phyloP scores from a whole-genome alignment of 2,329 filamentous ascomycete species.

The Cryoendolithus antarcticus region DNA sequence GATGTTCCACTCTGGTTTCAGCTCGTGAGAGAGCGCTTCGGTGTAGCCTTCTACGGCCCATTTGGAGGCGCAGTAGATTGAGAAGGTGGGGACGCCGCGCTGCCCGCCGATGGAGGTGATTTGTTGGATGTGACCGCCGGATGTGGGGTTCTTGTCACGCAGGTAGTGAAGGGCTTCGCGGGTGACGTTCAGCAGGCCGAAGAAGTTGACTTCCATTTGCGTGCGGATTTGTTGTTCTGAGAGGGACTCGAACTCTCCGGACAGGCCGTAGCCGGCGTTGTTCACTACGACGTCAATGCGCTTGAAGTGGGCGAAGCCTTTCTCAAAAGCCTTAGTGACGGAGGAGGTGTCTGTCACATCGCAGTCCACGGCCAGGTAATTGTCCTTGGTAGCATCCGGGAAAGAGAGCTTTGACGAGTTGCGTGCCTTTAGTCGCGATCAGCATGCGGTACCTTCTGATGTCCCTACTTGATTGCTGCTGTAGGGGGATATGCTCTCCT shows the following conservation, averaged over 20 bases:
- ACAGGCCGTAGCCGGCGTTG: slow-evolving; percentile 48
- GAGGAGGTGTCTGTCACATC: slow-evolving; percentile 38
- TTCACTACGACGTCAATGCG: slow-evolving; percentile 49
- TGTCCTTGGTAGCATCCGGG: slow-evolving; percentile 30
- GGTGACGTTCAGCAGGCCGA: slow-evolving; percentile 44
- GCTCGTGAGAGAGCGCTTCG: slow-evolving; percentile 28
- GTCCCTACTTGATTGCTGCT: too few species aligned
- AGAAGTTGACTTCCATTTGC: slow-evolving; percentile 50
- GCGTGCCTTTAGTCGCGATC: slow-evolving; percentile 18
- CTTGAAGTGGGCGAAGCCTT: slow-evolving; percentile 37
- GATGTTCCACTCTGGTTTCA: slow-evolving; percentile 37
- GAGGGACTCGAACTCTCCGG: slow-evolving; percentile 41
- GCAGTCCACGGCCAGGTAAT: slow-evolving; percentile 38
- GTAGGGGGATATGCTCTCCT: too few species aligned
- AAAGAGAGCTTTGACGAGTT: slow-evolving; percentile 31
- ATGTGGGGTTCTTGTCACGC: slow-evolving; percentile 31
- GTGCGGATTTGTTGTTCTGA: slow-evolving; percentile 36
- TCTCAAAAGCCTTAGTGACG: slow-evolving; percentile 35
- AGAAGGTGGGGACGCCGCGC: slow-evolving; percentile 29
- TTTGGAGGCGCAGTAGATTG: slow-evolving; percentile 31
- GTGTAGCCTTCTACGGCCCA: slow-evolving; percentile 39
- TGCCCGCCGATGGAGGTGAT: slow-evolving; percentile 43
- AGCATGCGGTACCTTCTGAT: too few species aligned
- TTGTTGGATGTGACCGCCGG: slow-evolving; percentile 43
- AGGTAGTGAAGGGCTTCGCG: slow-evolving; percentile 32